Conservation (phyloP, 768 basidiomycete genomes). For the Phaffia tasmanica region DNA sequence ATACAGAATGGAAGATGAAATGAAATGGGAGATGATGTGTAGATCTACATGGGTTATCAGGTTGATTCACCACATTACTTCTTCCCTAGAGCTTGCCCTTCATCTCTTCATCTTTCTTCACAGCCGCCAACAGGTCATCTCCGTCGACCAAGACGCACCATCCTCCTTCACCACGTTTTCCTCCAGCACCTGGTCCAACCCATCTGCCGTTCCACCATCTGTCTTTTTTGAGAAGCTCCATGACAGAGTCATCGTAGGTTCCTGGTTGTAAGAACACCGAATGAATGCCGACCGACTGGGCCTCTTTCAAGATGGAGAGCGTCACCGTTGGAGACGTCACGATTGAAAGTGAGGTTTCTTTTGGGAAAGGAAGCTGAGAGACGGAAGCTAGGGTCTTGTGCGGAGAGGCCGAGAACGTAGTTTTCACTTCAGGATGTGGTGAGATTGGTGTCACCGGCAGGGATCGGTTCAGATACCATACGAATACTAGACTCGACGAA, state of each 20-base stretch:
- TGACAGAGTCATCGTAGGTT: conserved; percentile 12
- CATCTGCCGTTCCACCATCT: conserved; percentile 11
- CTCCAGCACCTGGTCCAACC: conserved; percentile 1
- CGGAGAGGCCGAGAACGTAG: neutral
- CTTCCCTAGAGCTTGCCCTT: conserved; percentile 2
- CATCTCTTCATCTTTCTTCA: neutral
- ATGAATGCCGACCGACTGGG: neutral
- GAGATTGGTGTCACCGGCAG: conserved; percentile 54
- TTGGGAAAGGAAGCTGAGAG: conserved; percentile 48
- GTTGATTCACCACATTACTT: no score
- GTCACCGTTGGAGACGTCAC: conserved; percentile 62
- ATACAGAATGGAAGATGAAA: no score
- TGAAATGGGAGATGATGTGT: no score
- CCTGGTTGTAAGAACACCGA: conserved; percentile 18
- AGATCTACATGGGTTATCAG: no score
- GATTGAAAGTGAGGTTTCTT: conserved; percentile 62
- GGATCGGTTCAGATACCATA: conserved; percentile 56
- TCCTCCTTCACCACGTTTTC: conserved; percentile 7
- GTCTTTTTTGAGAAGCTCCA: neutral
- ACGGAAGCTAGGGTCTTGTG: conserved; percentile 40
- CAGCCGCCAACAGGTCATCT: neutral
- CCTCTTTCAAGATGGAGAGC: conserved; percentile 8
- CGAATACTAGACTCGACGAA: neutral
- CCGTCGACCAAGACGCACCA: conserved; percentile 25
- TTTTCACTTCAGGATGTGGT: neutral